Percentiles rank a stretch among this genome's conserved stretches.
phyloP scores from a whole-genome alignment of 2,329 filamentous ascomycete species.

The Rhinocladiella similis region DNA sequence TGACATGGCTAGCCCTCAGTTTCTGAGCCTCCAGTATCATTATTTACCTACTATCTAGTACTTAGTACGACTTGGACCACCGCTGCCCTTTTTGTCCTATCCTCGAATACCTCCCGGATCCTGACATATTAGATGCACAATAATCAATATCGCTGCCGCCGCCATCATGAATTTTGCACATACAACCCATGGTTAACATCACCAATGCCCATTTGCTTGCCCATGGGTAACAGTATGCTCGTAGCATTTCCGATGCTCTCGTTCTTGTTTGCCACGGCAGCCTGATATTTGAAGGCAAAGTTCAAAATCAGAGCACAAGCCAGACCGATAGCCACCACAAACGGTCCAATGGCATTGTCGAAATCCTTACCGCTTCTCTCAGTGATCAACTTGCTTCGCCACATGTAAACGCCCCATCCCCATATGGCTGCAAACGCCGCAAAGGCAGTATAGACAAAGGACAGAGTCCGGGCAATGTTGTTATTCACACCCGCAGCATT shows the following conservation, averaged over 20 bases:
- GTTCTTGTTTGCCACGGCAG: conserved; percentile 10
- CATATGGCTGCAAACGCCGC: conserved; percentile 81
- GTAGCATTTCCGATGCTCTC: neutral
- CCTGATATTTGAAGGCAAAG: conserved; percentile 70
- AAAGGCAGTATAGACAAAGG: conserved; percentile 78
- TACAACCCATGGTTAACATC: neutral
- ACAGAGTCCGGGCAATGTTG: conserved; percentile 72
- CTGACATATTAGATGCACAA: too few species aligned
- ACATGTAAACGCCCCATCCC: conserved; percentile 83
- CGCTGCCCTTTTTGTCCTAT: too few species aligned
- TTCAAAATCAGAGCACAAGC: conserved; percentile 79
- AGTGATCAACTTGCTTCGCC: conserved; percentile 74
- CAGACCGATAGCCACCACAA: conserved; percentile 78
- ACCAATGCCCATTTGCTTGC: neutral
- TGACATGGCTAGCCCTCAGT: too few species aligned
- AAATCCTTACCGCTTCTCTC: conserved; percentile 89
- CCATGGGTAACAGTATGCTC: conserved; percentile 1
- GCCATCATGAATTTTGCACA: neutral
- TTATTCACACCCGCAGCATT: conserved; percentile 79
- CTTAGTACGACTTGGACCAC: too few species aligned
- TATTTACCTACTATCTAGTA: too few species aligned
- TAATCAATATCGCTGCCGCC: too few species aligned
- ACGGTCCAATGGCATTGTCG: conserved; percentile 81
- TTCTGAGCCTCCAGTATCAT: too few species aligned
- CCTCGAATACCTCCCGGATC: too few species aligned